Evolutionary conservation across 768 basidiomycete species (phyloP).

Genomic region (Xerocomellus amylosporus): DNA sequence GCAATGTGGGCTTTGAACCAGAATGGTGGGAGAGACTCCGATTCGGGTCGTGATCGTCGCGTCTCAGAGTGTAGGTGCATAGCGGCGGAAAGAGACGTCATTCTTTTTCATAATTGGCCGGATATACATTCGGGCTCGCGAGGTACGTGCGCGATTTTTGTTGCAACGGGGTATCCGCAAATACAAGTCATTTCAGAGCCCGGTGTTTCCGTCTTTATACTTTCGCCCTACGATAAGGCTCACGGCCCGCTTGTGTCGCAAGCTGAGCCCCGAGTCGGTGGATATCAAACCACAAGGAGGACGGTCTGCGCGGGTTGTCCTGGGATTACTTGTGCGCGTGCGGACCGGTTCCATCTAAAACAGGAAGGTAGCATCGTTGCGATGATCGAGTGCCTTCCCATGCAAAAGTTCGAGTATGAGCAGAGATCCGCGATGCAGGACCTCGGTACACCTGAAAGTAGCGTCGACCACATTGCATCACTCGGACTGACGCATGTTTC

Average conservation of each 20-base stretch:
- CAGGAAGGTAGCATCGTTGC: too few relatives aligned
- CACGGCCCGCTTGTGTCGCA: not conserved
- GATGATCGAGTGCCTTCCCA: not conserved
- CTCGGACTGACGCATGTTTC: not conserved
- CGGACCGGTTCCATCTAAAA: not conserved
- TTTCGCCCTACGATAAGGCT: not conserved
- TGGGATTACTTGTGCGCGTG: not conserved
- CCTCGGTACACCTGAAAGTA: not conserved
- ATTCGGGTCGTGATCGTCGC: conserved; percentile 5
- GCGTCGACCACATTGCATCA: not conserved
- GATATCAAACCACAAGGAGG: not conserved
- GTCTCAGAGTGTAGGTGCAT: not conserved
- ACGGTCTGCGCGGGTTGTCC: not conserved
- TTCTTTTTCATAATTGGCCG: not conserved
- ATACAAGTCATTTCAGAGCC: not conserved
- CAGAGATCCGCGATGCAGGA: too few relatives aligned
- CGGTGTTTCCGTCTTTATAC: not conserved
- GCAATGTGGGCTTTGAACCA: not conserved
- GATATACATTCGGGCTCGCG: not conserved
- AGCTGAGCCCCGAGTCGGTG: not conserved
- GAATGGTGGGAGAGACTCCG: not conserved
- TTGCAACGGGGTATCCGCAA: not conserved
- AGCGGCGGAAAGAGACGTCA: not conserved
- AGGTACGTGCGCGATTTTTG: not conserved
- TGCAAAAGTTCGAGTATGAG: not conserved